A percentile compares a stretch with the other conserved stretches of the same genome.
phyloP scores from a whole-genome alignment of 192 early-diverging fungal species.

The Phlyctochytrium planicorne region DNA sequence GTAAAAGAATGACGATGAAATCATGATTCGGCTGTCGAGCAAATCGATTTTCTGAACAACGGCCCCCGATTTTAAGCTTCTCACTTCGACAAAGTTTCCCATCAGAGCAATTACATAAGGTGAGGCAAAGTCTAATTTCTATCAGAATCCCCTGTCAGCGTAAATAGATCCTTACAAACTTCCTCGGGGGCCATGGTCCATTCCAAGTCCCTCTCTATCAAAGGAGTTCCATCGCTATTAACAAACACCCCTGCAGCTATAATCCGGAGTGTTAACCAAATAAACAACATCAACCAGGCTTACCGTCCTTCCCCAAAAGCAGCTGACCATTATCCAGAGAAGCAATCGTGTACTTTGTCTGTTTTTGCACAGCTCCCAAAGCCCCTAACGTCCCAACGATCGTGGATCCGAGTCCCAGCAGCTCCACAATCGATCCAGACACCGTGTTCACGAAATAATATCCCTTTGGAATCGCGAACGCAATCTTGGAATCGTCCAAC shows the following conservation, averaged over 20 bases:
- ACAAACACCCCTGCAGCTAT: constrained; percentile 40
- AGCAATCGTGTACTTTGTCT: constrained; percentile 12
- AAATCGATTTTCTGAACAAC: constrained; percentile 82
- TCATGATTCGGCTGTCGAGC: constrained; percentile 43
- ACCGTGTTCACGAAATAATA: constrained; percentile 62
- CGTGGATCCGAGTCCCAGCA: constrained; percentile 42
- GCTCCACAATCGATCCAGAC: constrained; percentile 51
- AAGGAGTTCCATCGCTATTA: constrained; percentile 25
- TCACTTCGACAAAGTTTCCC: constrained; percentile 74
- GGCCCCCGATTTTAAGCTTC: constrained; percentile 78
- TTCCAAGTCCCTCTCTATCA: constrained; percentile 34
- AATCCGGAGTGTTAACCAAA: neutral
- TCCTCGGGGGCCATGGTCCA: constrained; percentile 49
- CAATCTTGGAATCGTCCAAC: constrained; percentile 67
- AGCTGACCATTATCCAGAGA: constrained; percentile 22
- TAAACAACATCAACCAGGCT: neutral
- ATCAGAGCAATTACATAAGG: constrained; percentile 75
- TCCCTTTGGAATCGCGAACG: constrained; percentile 38
- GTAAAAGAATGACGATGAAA: constrained; percentile 24
- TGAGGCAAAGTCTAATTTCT: constrained; percentile 50
- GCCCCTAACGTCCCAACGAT: constrained; percentile 24
- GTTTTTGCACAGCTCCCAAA: constrained; percentile 16
- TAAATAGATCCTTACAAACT: constrained; percentile 43
- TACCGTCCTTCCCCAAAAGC: constrained; percentile 34
- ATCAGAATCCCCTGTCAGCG: neutral